These are phyloP conservation scores for Penicillium crystallinum DNA, from an alignment of 495 filamentous ascomycete species.

Conservation along the genomic window DNA sequence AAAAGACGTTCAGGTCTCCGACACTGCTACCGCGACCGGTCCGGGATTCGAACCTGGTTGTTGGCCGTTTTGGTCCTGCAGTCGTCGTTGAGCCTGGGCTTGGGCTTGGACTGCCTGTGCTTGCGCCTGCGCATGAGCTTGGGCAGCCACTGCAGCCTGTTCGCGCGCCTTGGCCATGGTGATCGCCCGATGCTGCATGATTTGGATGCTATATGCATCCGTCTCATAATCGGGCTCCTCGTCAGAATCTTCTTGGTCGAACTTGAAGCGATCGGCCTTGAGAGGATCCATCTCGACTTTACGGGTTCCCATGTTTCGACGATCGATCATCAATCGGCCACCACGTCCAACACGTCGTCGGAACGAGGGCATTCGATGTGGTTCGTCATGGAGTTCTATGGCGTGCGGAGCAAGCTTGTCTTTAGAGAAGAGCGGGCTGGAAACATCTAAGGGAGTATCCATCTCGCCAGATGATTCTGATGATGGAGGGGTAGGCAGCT, in stretches of 20 bases:
- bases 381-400: conserved; percentile 45
- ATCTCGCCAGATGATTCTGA: conserved; percentile 63
- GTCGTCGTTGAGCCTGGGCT: conserved; percentile 32
- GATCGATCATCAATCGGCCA: conserved; percentile 77
- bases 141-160: conserved; percentile 40
- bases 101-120: conserved; percentile 38
- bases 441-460: conserved; percentile 42
- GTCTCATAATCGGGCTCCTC: conserved; percentile 68
- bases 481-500: conserved; percentile 80
- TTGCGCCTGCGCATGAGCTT: conserved; percentile 46
- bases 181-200: conserved; percentile 67
- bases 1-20: conserved; percentile 38
- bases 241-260: conserved; percentile 63
- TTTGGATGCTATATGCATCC: conserved; percentile 64
- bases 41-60: conserved; percentile 27
- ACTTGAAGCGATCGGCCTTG: conserved; percentile 72
- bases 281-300: conserved; percentile 47
- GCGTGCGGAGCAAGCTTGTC: conserved; percentile 44
- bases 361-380: conserved; percentile 53
- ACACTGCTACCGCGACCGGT: conserved; percentile 26
- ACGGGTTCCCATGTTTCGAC: conserved; percentile 49
- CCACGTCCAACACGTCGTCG: conserved; percentile 68
- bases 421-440: conserved; percentile 39
- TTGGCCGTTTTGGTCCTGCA: conserved; percentile 38
- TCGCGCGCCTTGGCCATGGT: conserved; percentile 52